A percentile compares a stretch with the other conserved stretches of the same genome.
Conservation (phyloP, 495 filamentous ascomycete genomes). For the Hypoxylon subgilvum region DNA sequence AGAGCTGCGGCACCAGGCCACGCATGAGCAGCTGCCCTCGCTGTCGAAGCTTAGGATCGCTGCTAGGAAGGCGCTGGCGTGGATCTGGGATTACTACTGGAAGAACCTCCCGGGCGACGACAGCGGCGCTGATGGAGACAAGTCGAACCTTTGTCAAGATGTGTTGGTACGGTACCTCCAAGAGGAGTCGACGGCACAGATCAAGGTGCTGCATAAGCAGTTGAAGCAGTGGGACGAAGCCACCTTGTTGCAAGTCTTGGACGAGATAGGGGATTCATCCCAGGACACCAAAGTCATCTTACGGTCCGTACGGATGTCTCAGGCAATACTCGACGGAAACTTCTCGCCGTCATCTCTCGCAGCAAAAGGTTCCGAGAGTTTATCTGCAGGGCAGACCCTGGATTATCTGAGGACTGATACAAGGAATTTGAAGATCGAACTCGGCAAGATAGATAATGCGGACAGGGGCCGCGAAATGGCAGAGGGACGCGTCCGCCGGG, state of each 20-base stretch:
- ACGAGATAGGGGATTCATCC: constrained; percentile 42
- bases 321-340: constrained; percentile 36
- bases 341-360: constrained; percentile 24
- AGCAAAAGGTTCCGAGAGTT: constrained; percentile 10
- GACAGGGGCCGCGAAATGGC: constrained; percentile 6
- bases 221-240: constrained; percentile 39
- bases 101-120: constrained; percentile 45
- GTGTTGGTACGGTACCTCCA: constrained; percentile 39
- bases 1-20: constrained; percentile 86
- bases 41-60: constrained; percentile 71
- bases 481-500: constrained; percentile 5
- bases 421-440: constrained; percentile 23
- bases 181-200: constrained; percentile 19
- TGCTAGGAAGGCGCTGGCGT: constrained; percentile 70
- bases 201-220: constrained; percentile 20
- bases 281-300: constrained; percentile 45
- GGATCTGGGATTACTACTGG: constrained; percentile 94
- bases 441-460: constrained; percentile 19
- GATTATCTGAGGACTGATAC: constrained; percentile 42
- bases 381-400: constrained; percentile 31
- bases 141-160: constrained; percentile 21
- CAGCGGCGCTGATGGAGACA: constrained; percentile 4
- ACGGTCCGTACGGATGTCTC: constrained; percentile 43
- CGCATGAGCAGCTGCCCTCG: constrained; percentile 83
- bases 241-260: constrained; percentile 35